phyloP scores from a whole-genome alignment of 495 filamentous ascomycete genomes.

The Patellaria atrata region DNA sequence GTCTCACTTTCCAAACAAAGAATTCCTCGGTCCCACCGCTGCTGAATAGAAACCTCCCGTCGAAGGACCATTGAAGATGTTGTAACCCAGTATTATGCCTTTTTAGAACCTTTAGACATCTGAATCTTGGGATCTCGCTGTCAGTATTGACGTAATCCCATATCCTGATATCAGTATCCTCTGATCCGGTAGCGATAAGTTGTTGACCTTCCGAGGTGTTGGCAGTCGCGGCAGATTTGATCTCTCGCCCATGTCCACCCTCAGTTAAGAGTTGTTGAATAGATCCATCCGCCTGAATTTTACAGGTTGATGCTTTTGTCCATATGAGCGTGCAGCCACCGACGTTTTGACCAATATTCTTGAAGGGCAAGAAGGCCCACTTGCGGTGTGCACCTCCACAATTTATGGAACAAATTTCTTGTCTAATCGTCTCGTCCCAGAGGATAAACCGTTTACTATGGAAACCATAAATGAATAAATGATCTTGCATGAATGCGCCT shows the following conservation, averaged over 20 bases:
- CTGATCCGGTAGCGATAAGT: slow-evolving; percentile 67
- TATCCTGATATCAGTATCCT: slow-evolving; percentile 76
- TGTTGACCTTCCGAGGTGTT: slow-evolving; percentile 3
- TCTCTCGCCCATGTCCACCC: slow-evolving; percentile 79
- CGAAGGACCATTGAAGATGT: slow-evolving; percentile 54
- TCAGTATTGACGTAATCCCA: slow-evolving; percentile 29
- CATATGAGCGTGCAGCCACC: slow-evolving; percentile 33
- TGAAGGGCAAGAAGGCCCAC: slow-evolving; percentile 44
- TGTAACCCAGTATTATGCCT: slow-evolving; percentile 76
- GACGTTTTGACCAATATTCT: slow-evolving; percentile 4
- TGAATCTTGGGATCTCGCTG: slow-evolving; percentile 27
- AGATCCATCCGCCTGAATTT: slow-evolving; percentile 33
- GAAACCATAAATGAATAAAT: slow-evolving; percentile 70
- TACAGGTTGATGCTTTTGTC: slow-evolving; percentile 41
- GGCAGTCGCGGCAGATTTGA: slow-evolving; percentile 52
- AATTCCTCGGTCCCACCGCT: slow-evolving; percentile 81
- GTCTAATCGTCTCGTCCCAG: slow-evolving; percentile 54
- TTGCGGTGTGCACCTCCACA: slow-evolving; percentile 73
- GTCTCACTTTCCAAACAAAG: slow-evolving; percentile 59
- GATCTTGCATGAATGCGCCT: slow-evolving; percentile 42
- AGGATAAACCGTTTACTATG: slow-evolving; percentile 60
- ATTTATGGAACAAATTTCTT: slow-evolving; percentile 51
- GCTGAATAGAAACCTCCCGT: slow-evolving; percentile 58
- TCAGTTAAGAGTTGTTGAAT: slow-evolving; percentile 40
- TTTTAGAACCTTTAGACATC: slow-evolving; percentile 47